phyloP scores from a whole-genome alignment of 2,329 filamentous ascomycete genomes.

The Colletotrichum australisinense region DNA sequence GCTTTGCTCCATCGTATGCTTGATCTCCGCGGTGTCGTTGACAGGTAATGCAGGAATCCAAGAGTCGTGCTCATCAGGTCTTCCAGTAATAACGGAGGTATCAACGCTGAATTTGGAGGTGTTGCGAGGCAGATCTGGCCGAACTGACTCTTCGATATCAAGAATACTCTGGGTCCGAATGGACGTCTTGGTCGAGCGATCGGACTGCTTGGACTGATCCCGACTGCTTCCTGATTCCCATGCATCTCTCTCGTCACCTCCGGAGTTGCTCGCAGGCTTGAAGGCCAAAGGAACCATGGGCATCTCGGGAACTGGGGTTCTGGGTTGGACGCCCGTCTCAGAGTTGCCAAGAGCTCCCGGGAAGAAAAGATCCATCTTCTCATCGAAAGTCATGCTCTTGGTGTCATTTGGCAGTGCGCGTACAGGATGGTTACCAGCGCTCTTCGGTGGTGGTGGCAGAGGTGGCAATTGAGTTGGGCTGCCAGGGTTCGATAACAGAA shows the following conservation, averaged over 20 bases:
- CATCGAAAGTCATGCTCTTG: conserved; percentile 68
- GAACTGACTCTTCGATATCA: conserved; percentile 48
- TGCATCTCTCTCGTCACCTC: conserved; percentile 37
- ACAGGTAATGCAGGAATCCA: conserved; percentile 51
- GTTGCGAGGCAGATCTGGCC: conserved; percentile 30
- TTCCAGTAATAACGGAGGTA: conserved; percentile 37
- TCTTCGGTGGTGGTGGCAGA: conserved; percentile 60
- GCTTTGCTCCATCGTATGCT: conserved; percentile 48
- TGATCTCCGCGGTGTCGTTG: not conserved
- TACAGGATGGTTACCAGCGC: conserved; percentile 46
- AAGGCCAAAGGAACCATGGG: conserved; percentile 51
- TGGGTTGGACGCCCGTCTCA: not conserved
- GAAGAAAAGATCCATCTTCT: conserved; percentile 66
- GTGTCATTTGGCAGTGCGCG: conserved; percentile 63
- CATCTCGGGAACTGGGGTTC: conserved; percentile 54
- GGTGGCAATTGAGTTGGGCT: conserved; percentile 63
- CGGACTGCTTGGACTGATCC: conserved; percentile 44
- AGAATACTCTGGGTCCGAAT: conserved; percentile 54
- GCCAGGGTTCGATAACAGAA: conserved; percentile 55
- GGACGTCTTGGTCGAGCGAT: conserved; percentile 50
- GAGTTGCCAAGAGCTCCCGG: conserved; percentile 44
- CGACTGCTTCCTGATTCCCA: conserved; percentile 29
- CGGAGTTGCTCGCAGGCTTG: conserved; percentile 36
- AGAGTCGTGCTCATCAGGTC: conserved; percentile 49
- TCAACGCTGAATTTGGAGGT: conserved; percentile 46